These are phyloP conservation scores for Moesziomyces sp. DNA, from an alignment of 1,284 basidiomycete species.

Conservation along the genomic window DNA sequence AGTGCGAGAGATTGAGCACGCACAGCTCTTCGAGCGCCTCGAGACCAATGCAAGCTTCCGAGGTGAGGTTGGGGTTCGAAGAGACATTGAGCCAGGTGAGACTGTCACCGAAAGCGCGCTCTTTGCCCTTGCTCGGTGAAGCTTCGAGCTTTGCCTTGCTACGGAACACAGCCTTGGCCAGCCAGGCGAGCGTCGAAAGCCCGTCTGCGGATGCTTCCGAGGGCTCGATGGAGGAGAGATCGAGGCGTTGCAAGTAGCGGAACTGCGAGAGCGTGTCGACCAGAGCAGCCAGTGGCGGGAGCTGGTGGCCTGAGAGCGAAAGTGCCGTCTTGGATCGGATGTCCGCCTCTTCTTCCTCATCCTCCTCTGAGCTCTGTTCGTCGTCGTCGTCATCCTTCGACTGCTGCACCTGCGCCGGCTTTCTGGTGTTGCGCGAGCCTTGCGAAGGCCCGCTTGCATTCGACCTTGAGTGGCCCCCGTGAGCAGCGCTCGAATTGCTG, in stretches of 20 bases:
- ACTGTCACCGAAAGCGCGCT: constrained; percentile 32
- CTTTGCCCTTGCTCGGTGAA: constrained; percentile 20
- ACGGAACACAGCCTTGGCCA: constrained; percentile 52
- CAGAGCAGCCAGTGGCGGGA: constrained; percentile 48
- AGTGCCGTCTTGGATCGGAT: constrained; percentile 43
- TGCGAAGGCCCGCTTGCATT: too few relatives aligned
- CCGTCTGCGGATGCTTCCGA: constrained; percentile 48
- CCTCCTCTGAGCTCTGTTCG: neutral
- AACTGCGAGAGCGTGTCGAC: constrained; percentile 59
- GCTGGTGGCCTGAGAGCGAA: constrained; percentile 48
- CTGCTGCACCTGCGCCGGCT: neutral
- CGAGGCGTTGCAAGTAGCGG: constrained; percentile 51
- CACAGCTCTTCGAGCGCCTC: constrained; percentile 42
- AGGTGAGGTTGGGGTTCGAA: constrained; percentile 22
- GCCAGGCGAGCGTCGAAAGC: constrained; percentile 44
- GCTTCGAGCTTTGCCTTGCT: constrained; percentile 17
- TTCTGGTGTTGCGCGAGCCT: neutral
- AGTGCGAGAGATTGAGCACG: constrained; percentile 57
- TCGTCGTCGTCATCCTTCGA: neutral
- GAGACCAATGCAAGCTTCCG: constrained; percentile 33
- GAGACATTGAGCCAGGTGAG: constrained; percentile 45
- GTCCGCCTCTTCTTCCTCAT: constrained; percentile 10
- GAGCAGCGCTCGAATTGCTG: neutral
- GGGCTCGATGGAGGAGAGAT: constrained; percentile 53
- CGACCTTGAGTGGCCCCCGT: too few relatives aligned